These are phyloP conservation scores for Salix viminalis DNA, from an alignment of 345 rosid genomes.

Conservation along the genomic window DNA sequence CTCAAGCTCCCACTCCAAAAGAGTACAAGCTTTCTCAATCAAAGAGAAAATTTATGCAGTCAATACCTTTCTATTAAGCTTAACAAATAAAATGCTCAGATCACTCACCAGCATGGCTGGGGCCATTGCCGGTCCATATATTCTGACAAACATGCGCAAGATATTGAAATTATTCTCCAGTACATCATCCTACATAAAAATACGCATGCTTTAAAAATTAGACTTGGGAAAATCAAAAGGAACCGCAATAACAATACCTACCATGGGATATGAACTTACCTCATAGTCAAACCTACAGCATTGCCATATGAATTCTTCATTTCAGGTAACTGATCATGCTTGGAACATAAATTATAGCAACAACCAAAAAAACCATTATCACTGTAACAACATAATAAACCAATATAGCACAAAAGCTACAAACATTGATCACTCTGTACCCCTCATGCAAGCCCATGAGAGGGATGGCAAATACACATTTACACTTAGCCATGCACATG, in stretches of 20 bases:
- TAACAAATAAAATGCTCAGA: not conserved
- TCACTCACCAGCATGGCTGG: constrained; percentile 63
- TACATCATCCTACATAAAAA: constrained; percentile 64
- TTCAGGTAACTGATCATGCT: constrained; percentile 21
- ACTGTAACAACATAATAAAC: not conserved
- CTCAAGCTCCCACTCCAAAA: not conserved
- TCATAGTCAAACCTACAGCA: constrained; percentile 72
- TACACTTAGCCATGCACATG: not conserved
- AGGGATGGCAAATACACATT: not conserved
- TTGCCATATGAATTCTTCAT: constrained; percentile 14
- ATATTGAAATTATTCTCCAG: constrained; percentile 73
- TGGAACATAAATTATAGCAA: constrained; percentile 12
- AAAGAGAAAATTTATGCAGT: not conserved
- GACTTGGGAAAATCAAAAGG: not conserved
- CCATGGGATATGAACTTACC: constrained; percentile 35
- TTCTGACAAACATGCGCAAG: constrained; percentile 71
- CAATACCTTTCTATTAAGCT: not conserved
- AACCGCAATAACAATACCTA: not conserved
- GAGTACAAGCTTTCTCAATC: not conserved
- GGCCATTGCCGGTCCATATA: constrained; percentile 67
- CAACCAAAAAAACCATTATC: constrained; percentile 16
- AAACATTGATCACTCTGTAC: not conserved
- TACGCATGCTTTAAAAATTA: constrained; percentile 6
- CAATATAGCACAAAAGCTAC: not conserved
- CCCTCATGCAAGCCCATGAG: not conserved